phyloP scores from a whole-genome alignment of 352 stramenopile species.

The Aphanomyces invadans region DNA sequence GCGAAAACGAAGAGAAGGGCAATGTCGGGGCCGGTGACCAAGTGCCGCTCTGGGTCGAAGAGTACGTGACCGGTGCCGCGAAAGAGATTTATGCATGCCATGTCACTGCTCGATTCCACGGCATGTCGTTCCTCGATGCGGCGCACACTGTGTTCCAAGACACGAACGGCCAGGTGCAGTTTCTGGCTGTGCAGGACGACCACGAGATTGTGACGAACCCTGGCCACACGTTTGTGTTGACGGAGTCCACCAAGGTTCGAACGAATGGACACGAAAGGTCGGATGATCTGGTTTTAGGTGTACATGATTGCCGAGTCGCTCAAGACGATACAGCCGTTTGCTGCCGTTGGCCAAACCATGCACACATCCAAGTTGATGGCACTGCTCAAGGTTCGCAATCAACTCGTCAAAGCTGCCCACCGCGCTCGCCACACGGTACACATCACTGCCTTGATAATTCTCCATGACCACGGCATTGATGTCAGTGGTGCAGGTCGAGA shows the following conservation, averaged over 20 bases:
- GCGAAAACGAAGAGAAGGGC: background rate
- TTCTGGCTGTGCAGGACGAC: conserved; percentile 66
- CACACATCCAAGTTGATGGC: background rate
- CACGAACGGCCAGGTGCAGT: conserved; percentile 59
- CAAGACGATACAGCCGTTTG: conserved; percentile 40
- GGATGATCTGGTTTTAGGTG: conserved; percentile 24
- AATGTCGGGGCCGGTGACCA: background rate
- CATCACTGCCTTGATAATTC: background rate
- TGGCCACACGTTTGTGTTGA: conserved; percentile 49
- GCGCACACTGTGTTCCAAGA: conserved; percentile 58
- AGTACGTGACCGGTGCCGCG: conserved; percentile 67
- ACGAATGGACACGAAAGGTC: background rate
- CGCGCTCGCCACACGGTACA: conserved; percentile 50
- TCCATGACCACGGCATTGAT: background rate
- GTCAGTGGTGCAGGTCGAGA: conserved; percentile 32
- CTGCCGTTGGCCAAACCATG: background rate
- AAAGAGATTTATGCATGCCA: conserved; percentile 79
- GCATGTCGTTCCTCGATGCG: conserved; percentile 67
- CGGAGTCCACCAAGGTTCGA: conserved; percentile 34
- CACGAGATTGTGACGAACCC: conserved; percentile 69
- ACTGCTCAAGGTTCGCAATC: conserved; percentile 22
- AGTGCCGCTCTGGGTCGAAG: conserved; percentile 47
- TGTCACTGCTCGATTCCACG: conserved; percentile 46
- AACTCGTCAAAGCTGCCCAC: conserved; percentile 45
- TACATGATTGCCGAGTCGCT: conserved; percentile 77